Evolutionary conservation across 768 basidiomycete genomes (phyloP), one percentile per base, ranked within the genome.

Genomic region (Suillus placidus): DNA sequence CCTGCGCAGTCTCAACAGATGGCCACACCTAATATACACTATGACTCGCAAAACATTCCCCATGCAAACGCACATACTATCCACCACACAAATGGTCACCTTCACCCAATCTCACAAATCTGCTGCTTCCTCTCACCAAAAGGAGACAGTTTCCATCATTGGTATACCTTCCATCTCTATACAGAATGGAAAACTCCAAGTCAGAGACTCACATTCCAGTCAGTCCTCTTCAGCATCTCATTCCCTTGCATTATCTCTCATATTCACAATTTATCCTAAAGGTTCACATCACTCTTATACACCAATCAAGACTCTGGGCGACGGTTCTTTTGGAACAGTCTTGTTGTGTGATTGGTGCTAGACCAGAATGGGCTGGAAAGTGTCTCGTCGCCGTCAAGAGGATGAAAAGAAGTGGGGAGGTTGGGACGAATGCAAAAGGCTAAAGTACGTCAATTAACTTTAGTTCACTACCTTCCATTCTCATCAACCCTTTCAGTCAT

Each of bases 281-380:
- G 95, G 83, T 72, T 95, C 93, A 20, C 88, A 87, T 65, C 90
- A 95, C 72, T 90, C 91, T 23, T 99, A 96, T 77, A 96, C 95
- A 35, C 91, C 94, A 58, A 87, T 99, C 83, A 99, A 99, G 82
- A 91, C 93, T 67, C 87, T 99, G 77, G 97, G 97, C 49, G 97
- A 98, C 77, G 97, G 97, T 64, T 98, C 97, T 7, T 99, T 99
- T 75, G 97, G 97, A 61, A 99, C 95, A 4, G 97, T 99, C 69
- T 95, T 93, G 89, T 86, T 99, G 71, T 97, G 96, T 79, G 97
- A 99, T 84, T 99, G 97, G 97, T 95, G 93, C 93, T 56, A 82
- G 95, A 69, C 92, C 95, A 67, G 97, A 98, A 77, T 99, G 96
- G 90, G 85, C 86, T 58, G 95, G 94, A 64, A 98, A 95, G 81